Conservation (phyloP, 768 basidiomycete species). For the Hirschioporus abietinus region DNA sequence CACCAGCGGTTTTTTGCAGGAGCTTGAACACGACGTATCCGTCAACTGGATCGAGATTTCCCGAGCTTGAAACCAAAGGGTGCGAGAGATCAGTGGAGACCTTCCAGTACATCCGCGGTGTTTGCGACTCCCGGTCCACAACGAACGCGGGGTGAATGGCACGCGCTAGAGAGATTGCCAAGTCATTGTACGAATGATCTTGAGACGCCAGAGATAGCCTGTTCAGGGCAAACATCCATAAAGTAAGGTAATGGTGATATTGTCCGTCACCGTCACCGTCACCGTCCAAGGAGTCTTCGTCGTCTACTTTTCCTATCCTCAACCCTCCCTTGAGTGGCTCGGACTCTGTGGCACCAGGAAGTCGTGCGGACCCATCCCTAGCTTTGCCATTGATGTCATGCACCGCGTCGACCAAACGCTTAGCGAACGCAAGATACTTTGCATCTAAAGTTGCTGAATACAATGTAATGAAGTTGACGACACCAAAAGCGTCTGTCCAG, state of each 20-base stretch:
- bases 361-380: constrained; percentile 17
- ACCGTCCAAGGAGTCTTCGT: constrained; percentile 7
- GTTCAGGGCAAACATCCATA: constrained; percentile 31
- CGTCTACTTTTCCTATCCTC: constrained; percentile 24
- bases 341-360: constrained; percentile 22
- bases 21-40: constrained; percentile 24
- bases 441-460: constrained; percentile 13
- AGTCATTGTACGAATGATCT: constrained; percentile 22
- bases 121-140: constrained; percentile 13
- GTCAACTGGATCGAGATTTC: constrained; percentile 25
- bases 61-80: constrained; percentile 23
- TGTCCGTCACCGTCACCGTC: constrained; percentile 28
- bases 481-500: constrained; percentile 29
- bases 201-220: constrained; percentile 20
- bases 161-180: constrained; percentile 22
- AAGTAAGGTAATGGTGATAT: constrained; percentile 25
- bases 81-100: constrained; percentile 22
- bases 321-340: constrained; percentile 25
- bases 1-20: constrained; percentile 16
- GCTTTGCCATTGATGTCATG: constrained; percentile 23
- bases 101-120: constrained; percentile 26
- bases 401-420: constrained; percentile 21
- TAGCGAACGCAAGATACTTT: constrained; percentile 18
- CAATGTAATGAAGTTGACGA: constrained; percentile 24
- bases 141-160: constrained; percentile 26